Evolutionary conservation across 768 basidiomycete genomes (phyloP).

Genomic region (Pilatotrama ljubarskyi): DNA sequence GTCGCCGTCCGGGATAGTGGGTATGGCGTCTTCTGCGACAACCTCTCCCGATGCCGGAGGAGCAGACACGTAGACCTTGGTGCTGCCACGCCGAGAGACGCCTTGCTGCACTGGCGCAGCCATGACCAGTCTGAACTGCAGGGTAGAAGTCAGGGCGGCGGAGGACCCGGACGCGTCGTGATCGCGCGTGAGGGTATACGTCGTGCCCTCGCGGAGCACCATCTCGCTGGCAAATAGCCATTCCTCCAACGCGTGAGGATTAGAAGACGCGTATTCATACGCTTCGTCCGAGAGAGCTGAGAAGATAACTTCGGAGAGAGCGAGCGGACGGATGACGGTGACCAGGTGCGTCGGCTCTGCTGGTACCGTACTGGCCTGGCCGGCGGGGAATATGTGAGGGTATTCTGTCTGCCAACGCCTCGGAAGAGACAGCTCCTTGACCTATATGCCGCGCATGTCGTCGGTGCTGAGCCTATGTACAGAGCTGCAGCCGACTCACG

Average conservation of each 20-base stretch:
- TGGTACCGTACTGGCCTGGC: not conserved
- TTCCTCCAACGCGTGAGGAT: constrained; percentile 23
- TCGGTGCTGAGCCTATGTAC: constrained; percentile 21
- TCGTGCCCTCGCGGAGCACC: constrained; percentile 57
- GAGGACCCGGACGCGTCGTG: constrained; percentile 13
- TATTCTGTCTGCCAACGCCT: constrained; percentile 20
- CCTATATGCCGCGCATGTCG: not conserved
- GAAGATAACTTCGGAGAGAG: constrained; percentile 27
- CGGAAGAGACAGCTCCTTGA: constrained; percentile 12
- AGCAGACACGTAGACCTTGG: constrained; percentile 42
- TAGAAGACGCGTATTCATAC: constrained; percentile 22
- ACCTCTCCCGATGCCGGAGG: constrained; percentile 9
- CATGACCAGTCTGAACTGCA: constrained; percentile 48
- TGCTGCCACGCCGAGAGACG: constrained; percentile 44
- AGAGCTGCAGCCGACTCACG: constrained; percentile 33
- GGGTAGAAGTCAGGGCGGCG: not conserved
- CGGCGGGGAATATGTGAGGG: constrained; percentile 10
- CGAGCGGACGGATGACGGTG: constrained; percentile 17
- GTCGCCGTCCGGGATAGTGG: constrained; percentile 14
- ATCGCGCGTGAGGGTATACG: constrained; percentile 33
- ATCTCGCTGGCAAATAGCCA: constrained; percentile 23
- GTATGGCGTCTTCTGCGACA: constrained; percentile 35
- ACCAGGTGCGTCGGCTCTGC: constrained; percentile 18
- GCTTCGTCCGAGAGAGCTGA: constrained; percentile 27
- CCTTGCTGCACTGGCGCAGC: constrained; percentile 78